Base-by-base conservation (phyloP, 805 yeast genomes). In the Kodamaea kakaduensis region DNA sequence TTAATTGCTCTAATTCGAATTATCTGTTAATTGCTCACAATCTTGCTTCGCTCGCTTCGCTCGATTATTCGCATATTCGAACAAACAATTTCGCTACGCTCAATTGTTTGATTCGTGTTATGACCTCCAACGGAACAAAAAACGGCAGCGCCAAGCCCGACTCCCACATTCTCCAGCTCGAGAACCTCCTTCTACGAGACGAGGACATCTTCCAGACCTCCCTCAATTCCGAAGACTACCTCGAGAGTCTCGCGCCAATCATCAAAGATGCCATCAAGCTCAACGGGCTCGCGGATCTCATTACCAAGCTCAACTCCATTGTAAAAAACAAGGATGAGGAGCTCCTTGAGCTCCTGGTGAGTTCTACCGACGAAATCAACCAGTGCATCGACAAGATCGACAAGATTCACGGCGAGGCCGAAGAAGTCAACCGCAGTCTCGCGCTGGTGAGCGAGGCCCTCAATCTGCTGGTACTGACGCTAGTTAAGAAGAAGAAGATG, bases 171-270 rank as follows among this genome's bases (percentile, higher is more conserved):
- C 40, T 61, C 7, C 61, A 59, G 24, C 51, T 66, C 21, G 70
- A 64, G 41, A 56, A 56, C 41, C 47, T 65, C n/a, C 52, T 67
- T 15, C 46, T 64, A 13, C 51, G 69, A 20, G 67, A 61, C 42
- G 69, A 61, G 14, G 69, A 64, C 46, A 61, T 67, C 23, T 67
- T 63, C 42, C 68, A 65, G 36, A 62, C 71, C 12, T 71, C 78
- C 1, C 51, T 73, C 20, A 59, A 67, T 31, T 74, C 83, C 3
- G 83, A 78, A 38, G 89, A 83, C 47, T 84, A 81, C 54, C 56
- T 86, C 25, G 95, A 86, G 44, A 86, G 84, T 54, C 69, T 87
- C 40, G 83, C 86, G 2, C 94, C 94, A 1, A 71, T 84, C 12
- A 71, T 86, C 44, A 77, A 75, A 47, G 71, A 77, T 7, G 81